phyloP scores from a whole-genome alignment of 148 eudicot genomes.

The Spergularia bocconei region DNA sequence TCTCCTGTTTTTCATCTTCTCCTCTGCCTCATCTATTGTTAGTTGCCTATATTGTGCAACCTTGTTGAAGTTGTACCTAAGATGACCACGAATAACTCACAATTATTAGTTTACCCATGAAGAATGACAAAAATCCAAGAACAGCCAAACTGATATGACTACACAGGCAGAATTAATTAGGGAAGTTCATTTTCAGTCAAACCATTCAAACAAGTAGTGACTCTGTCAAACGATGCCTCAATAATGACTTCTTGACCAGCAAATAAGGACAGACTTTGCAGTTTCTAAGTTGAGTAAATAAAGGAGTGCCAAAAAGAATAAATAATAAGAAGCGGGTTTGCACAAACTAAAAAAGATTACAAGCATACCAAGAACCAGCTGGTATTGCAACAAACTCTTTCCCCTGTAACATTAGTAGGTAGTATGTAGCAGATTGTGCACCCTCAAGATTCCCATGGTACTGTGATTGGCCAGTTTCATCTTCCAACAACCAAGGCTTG shows the following conservation, averaged over 20 bases:
- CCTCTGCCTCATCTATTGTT: conserved; percentile 96
- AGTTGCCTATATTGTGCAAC: conserved; percentile 97
- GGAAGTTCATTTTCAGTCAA: too few species aligned
- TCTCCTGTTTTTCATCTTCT: conserved; percentile 91
- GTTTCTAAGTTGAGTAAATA: neutral
- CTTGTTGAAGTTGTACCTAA: conserved; percentile 93
- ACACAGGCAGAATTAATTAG: too few species aligned
- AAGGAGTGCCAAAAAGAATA: too few species aligned
- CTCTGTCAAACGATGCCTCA: neutral
- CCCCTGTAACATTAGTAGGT: conserved; percentile 81
- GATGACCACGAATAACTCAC: conserved; percentile 2
- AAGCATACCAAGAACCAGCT: conserved; percentile 84
- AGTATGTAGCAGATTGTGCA: conserved; percentile 74
- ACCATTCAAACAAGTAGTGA: neutral
- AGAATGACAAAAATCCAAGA: neutral
- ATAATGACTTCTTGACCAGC: neutral
- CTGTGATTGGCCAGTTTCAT: conserved; percentile 83
- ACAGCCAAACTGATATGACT: neutral
- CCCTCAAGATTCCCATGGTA: conserved; percentile 86
- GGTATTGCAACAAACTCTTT: conserved; percentile 93
- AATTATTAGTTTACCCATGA: neutral
- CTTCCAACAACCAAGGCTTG: conserved; percentile 94
- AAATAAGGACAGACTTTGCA: neutral
- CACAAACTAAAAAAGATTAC: neutral
- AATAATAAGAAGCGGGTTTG: neutral